Percentiles rank a stretch among this genome's conserved stretches.
Evolutionary conservation across 2,329 filamentous ascomycete species (phyloP).

Genomic region (Fusarium chuoi): DNA sequence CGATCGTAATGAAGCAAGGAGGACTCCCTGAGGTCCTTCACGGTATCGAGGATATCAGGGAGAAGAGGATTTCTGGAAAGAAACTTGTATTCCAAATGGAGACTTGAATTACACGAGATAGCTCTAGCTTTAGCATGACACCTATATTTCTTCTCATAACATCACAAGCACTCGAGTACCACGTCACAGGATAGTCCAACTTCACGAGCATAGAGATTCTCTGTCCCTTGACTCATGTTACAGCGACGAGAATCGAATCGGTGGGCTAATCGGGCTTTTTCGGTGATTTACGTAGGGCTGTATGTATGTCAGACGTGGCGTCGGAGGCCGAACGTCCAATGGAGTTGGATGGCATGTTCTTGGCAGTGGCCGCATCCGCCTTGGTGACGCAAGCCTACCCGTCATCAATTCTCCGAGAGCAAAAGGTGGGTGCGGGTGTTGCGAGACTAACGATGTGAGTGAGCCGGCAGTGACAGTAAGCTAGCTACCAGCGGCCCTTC

Average conservation of each 20-base stretch:
- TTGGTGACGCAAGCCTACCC: not conserved
- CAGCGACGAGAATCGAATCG: too few relatives aligned
- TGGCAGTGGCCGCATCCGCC: not conserved
- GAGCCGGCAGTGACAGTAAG: not conserved
- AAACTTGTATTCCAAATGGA: not conserved
- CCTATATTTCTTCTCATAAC: not conserved
- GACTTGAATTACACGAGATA: not conserved
- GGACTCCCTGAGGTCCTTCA: rapidly evolving
- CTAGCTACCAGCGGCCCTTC: rapidly evolving
- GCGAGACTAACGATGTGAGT: not conserved
- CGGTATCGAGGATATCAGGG: not conserved
- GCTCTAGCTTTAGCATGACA: not conserved
- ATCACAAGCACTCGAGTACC: rapidly evolving
- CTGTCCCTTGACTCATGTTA: too few relatives aligned
- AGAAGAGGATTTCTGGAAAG: not conserved
- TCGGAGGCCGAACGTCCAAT: not conserved
- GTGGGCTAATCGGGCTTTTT: not conserved
- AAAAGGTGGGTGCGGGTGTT: not conserved
- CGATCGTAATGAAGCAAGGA: rapidly evolving
- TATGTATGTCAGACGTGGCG: not conserved
- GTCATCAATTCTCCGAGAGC: not conserved
- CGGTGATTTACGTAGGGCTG: not conserved
- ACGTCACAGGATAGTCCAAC: not conserved
- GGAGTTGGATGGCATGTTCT: not conserved
- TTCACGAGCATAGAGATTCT: not conserved